Percentiles rank a stretch among this genome's conserved stretches.
Evolutionary conservation across 352 stramenopile genomes (phyloP).

Genomic region (Globisporangium lucens): DNA sequence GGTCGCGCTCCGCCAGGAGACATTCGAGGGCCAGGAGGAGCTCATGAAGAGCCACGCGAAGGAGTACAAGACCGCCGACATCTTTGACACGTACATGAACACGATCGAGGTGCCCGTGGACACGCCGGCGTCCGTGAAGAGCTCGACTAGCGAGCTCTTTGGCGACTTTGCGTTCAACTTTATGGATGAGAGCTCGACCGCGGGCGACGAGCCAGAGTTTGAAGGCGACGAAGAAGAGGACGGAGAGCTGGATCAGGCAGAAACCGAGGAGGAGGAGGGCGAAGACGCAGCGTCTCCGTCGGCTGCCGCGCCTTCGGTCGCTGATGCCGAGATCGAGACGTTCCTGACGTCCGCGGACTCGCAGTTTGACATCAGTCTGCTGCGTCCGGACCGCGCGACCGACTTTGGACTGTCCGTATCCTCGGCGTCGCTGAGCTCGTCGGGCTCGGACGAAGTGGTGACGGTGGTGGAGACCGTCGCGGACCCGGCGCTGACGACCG

Average conservation of each 20-base stretch:
- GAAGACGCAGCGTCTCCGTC: conserved; percentile 20
- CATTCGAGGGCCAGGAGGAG: conserved; percentile 66
- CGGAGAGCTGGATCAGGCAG: conserved; percentile 26
- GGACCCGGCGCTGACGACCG: conserved; percentile 17
- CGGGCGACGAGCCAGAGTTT: conserved; percentile 25
- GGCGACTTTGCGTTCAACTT: conserved; percentile 85
- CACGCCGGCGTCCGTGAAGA: conserved; percentile 79
- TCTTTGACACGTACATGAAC: conserved; percentile 89
- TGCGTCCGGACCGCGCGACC: conserved; percentile 62
- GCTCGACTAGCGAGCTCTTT: conserved; percentile 65
- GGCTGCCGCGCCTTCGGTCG: conserved; percentile 20
- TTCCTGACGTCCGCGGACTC: conserved; percentile 50
- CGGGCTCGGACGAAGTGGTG: conserved; percentile 24
- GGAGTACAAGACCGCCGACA: conserved; percentile 73
- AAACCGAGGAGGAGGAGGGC: conserved; percentile 26
- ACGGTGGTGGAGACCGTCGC: conserved; percentile 29
- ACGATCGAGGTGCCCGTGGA: conserved; percentile 79
- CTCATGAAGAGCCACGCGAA: conserved; percentile 84
- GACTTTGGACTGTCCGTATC: conserved; percentile 61
- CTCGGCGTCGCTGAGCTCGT: conserved; percentile 54
- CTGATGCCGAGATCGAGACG: conserved; percentile 36
- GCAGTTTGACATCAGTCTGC: conserved; percentile 70
- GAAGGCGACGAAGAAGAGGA: conserved; percentile 30
- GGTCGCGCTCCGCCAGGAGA: conserved; percentile 52
- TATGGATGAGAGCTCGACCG: conserved; percentile 42